Conservation (phyloP, 805 yeast genomes). For the Metschnikowia bowlesiae region DNA sequence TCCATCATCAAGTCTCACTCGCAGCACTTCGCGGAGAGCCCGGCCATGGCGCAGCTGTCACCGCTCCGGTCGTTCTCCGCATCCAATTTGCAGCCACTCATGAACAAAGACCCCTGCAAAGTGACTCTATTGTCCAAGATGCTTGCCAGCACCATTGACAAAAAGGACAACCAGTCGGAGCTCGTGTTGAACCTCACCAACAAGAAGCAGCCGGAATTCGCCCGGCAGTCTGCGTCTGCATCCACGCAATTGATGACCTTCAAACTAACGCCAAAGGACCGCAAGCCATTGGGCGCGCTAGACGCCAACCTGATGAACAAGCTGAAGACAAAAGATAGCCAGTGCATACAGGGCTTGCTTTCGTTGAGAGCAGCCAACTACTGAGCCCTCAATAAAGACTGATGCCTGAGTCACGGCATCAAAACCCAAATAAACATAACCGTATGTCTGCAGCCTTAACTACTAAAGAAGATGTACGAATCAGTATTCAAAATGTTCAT, state of each 20-base stretch:
- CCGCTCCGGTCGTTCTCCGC: slow-evolving; percentile 13
- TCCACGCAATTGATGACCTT: slow-evolving; percentile 16
- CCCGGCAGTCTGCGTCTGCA: slow-evolving; percentile 13
- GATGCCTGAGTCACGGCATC: no score
- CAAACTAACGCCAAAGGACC: slow-evolving; percentile 14
- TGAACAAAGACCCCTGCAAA: slow-evolving; percentile 2
- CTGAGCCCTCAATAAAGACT: no score
- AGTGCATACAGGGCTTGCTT: slow-evolving; percentile 17
- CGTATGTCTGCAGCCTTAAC: no score
- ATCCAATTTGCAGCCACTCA: slow-evolving; percentile 8
- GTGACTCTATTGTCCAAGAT: slow-evolving; percentile 8
- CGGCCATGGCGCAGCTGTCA: slow-evolving; percentile 14
- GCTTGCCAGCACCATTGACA: slow-evolving; percentile 7
- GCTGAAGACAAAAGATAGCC: slow-evolving; percentile 13
- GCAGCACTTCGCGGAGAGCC: slow-evolving; percentile 7
- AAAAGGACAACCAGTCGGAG: slow-evolving; percentile 4
- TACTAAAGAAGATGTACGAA: no score
- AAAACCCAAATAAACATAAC: no score
- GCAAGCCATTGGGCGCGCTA: slow-evolving; percentile 15
- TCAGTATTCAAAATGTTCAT: no score
- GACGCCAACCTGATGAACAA: slow-evolving; percentile 8
- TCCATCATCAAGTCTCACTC: slow-evolving; percentile 11
- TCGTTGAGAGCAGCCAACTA: slow-evolving; percentile 15
- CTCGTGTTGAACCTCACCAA: slow-evolving; percentile 17
- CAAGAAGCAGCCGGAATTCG: slow-evolving; percentile 18